phyloP scores from a whole-genome alignment of 2,329 filamentous ascomycete genomes.

The Tolypocladium album region DNA sequence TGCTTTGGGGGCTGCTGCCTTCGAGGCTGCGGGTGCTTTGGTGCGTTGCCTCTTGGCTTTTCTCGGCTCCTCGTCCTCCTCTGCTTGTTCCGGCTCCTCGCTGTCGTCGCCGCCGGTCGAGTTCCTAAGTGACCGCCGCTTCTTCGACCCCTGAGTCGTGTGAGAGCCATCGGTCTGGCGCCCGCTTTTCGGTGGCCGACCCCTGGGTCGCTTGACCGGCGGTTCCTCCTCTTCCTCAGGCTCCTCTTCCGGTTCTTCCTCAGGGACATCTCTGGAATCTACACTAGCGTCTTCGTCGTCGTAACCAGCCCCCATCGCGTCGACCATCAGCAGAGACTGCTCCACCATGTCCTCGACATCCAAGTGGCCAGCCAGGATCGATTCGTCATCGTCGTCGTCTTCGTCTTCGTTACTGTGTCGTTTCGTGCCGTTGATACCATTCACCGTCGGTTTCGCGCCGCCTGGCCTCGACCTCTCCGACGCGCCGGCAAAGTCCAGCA shows the following conservation, averaged over 20 bases:
- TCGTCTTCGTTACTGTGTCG: conserved; percentile 16
- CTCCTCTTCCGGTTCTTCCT: conserved; percentile 9
- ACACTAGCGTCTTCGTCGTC: background rate
- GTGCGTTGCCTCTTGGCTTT: conserved; percentile 16
- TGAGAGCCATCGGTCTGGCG: conserved; percentile 1
- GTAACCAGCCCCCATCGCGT: conserved; percentile 15
- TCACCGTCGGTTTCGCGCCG: conserved; percentile 9
- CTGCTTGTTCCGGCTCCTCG: conserved; percentile 7
- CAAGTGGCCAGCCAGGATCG: conserved; percentile 14
- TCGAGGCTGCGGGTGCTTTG: conserved; percentile 12
- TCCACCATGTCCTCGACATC: conserved; percentile 22
- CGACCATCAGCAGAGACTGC: conserved; percentile 32
- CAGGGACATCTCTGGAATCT: conserved; percentile 1
- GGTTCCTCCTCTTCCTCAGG: conserved; percentile 4
- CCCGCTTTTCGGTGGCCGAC: conserved; percentile 6
- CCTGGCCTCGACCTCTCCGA: conserved; percentile 3
- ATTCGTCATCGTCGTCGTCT: conserved; percentile 15
- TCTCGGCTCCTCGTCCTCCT: conserved; percentile 13
- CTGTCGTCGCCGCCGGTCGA: conserved; percentile 1
- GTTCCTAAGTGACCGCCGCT: conserved; percentile 3
- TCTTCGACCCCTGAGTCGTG: conserved; percentile 1
- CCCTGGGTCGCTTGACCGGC: conserved; percentile 5
- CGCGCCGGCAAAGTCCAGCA: conserved; percentile 37
- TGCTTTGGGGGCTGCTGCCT: conserved; percentile 8
- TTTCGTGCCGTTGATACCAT: conserved; percentile 17